Evolutionary conservation across 306 rosid genomes (phyloP).

Genomic region (Hippophae rhamnoides): DNA sequence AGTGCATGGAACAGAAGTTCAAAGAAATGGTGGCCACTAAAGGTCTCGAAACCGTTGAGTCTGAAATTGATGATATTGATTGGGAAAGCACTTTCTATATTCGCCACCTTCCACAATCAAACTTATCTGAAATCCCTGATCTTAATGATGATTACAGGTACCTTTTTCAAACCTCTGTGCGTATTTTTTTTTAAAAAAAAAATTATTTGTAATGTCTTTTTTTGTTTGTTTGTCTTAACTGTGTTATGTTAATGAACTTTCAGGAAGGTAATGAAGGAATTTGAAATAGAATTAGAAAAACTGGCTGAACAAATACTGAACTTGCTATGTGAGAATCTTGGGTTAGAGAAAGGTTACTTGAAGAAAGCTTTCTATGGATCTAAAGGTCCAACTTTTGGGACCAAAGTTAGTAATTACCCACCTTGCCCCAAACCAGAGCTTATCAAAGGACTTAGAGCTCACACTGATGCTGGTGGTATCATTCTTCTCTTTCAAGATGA

Average conservation of each 20-base stretch:
- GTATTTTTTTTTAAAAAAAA: no score
- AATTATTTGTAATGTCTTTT: no score
- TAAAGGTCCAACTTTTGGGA: conserved; percentile 83
- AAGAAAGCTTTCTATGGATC: conserved; percentile 73
- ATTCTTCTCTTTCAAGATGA: conserved; percentile 90
- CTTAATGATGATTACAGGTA: conserved; percentile 60
- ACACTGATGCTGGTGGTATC: conserved; percentile 97
- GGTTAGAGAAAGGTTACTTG: conserved; percentile 77
- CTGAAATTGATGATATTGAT: conserved; percentile 60
- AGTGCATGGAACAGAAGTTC: conserved; percentile 77
- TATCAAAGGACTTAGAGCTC: conserved; percentile 87
- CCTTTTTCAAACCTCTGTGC: background rate
- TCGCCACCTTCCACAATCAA: conserved; percentile 82
- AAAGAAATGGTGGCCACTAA: conserved; percentile 64
- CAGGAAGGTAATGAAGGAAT: conserved; percentile 74
- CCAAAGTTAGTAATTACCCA: conserved; percentile 92
- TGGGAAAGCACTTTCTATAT: conserved; percentile 95
- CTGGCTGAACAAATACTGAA: conserved; percentile 75
- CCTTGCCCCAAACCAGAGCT: conserved; percentile 93
- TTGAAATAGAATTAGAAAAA: conserved; percentile 54
- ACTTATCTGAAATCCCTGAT: conserved; percentile 60
- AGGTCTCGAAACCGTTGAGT: conserved; percentile 52
- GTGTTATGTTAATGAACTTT: background rate
- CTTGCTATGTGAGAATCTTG: conserved; percentile 86
- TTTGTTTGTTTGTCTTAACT: no score